phyloP scores from a whole-genome alignment of 2,329 filamentous ascomycete species.

The Colletotrichum sp. region DNA sequence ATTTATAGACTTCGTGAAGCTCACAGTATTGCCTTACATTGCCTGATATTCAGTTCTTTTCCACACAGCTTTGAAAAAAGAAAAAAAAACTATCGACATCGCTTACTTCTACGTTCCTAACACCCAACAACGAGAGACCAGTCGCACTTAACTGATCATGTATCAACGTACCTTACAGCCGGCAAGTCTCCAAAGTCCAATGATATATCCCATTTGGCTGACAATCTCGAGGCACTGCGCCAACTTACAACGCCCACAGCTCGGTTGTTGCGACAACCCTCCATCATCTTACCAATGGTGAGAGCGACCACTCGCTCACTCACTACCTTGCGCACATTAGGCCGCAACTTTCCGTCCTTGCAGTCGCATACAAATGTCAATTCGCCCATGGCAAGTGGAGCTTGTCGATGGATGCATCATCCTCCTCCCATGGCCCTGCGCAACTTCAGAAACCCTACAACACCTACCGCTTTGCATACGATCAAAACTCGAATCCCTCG shows the following conservation, averaged over 20 bases:
- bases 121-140: background rate
- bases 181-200: background rate
- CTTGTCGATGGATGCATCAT: accelerated
- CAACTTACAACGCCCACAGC: background rate
- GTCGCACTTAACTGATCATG: accelerated
- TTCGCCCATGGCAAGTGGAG: background rate
- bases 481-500: accelerated
- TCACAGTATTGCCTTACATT: no score
- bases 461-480: background rate
- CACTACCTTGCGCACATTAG: background rate
- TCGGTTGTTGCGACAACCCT: background rate
- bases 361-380: accelerated
- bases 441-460: background rate
- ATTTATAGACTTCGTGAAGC: background rate
- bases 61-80: no score
- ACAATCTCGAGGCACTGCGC: background rate
- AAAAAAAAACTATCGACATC: no score
- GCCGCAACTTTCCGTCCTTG: background rate
- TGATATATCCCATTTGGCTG: background rate
- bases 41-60: no score
- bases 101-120: no score
- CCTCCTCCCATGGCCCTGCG: background rate
- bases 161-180: background rate
- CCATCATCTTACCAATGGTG: background rate
- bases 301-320: background rate